Evolutionary conservation across 164 flowering plant genomes (phyloP), one percentile per base, ranked within the genome.

Genomic region (Dillenia turbinata): DNA sequence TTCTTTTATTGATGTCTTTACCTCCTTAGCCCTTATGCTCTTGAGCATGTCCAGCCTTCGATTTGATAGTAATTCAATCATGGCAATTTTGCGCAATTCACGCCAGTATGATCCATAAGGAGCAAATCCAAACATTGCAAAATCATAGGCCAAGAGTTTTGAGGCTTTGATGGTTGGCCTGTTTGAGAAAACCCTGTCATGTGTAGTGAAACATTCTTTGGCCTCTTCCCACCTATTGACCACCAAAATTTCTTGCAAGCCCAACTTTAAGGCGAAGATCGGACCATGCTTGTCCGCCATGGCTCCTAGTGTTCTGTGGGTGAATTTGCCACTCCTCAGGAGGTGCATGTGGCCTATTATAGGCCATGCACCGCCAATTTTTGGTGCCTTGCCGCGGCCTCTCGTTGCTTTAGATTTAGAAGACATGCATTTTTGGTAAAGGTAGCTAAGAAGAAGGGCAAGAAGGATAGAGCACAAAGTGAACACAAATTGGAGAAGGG

Each of bases 201-300:
- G 40, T 26, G 40, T 26, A 26, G 40, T 26, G 40, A 26, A 73
- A 51, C 75, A 73, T 24, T 74, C 73, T 60, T 62, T 79, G 22
- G 66, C 78, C 9, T 61, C 46, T 40, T 79, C 74, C 64, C 52
- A 52, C 45, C 14, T 65, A 47, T 75, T 77, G 2, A 77, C 65
- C 14, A 79, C 74, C 11, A 73, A 17, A 7, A 66, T 62, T 14
- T 45, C 56, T 16, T 51, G 63, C 8, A 24, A n/a, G 6, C 81
- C 83, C 24, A 77, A 59, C 14, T 62, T 54, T 16, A 77, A 47
- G 19, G 59, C 10, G 64, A 69, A 74, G 60, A 52, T 62, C 0
- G 75, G 62, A 3, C 75, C 78, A 44, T 73, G 48, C 51, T 61
- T 67, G 17, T 74, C 83, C 9, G 79, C 77, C 66, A 79, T 33